Evolutionary conservation across 2,329 filamentous ascomycete genomes (phyloP).

Genomic region (Penicillium sp.): DNA sequence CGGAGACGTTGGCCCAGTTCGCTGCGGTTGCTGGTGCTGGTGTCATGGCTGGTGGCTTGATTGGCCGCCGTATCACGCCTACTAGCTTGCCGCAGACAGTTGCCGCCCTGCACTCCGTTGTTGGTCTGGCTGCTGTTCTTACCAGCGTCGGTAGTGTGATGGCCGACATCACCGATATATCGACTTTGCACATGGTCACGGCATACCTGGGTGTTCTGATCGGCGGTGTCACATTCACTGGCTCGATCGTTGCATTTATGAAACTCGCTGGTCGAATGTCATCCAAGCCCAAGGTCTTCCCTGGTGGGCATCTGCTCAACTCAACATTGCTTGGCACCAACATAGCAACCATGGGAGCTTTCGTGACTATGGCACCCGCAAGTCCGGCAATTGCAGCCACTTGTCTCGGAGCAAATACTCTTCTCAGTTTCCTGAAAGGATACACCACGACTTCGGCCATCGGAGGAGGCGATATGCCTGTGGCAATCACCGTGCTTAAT

Average conservation of each 20-base stretch:
- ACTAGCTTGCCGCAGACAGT: constrained; percentile 88
- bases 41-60: constrained; percentile 66
- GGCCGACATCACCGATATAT: constrained; percentile 66
- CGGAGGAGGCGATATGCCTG: constrained; percentile 90
- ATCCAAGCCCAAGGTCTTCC: constrained; percentile 69
- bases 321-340: constrained; percentile 71
- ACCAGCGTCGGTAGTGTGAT: constrained; percentile 87
- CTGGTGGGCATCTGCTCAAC: constrained; percentile 74
- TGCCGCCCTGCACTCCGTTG: constrained; percentile 83
- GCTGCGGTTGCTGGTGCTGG: constrained; percentile 72
- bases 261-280: constrained; percentile 83
- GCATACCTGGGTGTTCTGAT: constrained; percentile 85
- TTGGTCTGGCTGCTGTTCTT: constrained; percentile 81
- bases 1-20: constrained; percentile 77
- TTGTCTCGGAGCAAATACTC: constrained; percentile 72
- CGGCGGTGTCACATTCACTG: constrained; percentile 84
- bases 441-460: constrained; percentile 86
- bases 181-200: constrained; percentile 78
- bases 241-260: constrained; percentile 83
- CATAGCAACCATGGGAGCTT: constrained; percentile 77
- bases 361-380: constrained; percentile 76
- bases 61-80: constrained; percentile 82
- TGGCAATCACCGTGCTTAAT: constrained; percentile 86
- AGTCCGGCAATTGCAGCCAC: constrained; percentile 75
- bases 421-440: constrained; percentile 78